Evolutionary conservation across 768 basidiomycete genomes (phyloP), one percentile per base, ranked within the genome.

Genomic region (Pleurotus platypus): DNA sequence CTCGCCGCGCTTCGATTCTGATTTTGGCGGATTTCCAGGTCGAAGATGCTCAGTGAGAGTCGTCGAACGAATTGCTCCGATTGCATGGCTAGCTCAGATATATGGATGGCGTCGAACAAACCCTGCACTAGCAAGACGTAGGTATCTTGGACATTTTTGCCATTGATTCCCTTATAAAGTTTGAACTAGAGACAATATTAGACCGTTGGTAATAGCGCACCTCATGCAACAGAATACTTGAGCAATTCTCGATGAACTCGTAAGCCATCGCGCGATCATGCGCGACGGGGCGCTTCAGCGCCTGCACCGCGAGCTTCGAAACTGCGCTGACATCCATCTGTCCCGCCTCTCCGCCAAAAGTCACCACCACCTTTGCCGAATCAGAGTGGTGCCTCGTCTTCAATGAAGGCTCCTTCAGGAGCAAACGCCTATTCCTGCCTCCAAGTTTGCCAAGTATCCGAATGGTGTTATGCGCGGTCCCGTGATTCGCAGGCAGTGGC

Each of bases 391-490:
- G 76, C 9, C 80, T 81, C 69, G 87, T 96, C 38, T 81, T 79
- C 51, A 99, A 73, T 18, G 82, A 69, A 0, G 92, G 89, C 49
- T 94, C 90, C 60, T 89, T 88, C 57, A 87, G 84, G 57, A 97
- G 75, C 58, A 98, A 78, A 40, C 90, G 84, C 24, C 97, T 81
- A 70, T 98, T 99, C 49, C 97, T 77, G 1, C 97, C 97, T 5
- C 97, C 97, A 3, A 99, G 75, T 72, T 98, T 99, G 43, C 97
- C 97, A 3, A 99, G 76, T 57, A 99, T 98, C 22, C 97, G 89
- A 63, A 97, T 91, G 1, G 96, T 95, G 12, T 92, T 93, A 69
- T 98, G 93, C 0, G 97, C 87, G 55, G 94, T 92, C 58, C 87
- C 85, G 66, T 96, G 93, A 62, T 86, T 90, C 7, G 86, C 85